phyloP scores from a whole-genome alignment of 495 filamentous ascomycete species.

The Chaetomium tenue region DNA sequence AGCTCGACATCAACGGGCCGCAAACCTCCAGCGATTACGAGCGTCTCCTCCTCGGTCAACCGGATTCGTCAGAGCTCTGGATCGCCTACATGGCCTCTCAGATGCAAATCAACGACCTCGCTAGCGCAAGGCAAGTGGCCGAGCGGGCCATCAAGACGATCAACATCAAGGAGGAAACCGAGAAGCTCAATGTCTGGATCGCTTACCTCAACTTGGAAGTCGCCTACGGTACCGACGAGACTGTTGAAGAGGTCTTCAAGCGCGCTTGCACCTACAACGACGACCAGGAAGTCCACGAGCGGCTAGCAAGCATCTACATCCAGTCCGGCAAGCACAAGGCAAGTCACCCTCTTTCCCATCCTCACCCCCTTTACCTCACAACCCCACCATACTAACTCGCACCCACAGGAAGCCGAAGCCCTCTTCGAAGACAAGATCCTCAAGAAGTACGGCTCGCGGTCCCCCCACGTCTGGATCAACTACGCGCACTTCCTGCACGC shows the following conservation, averaged over 20 bases:
- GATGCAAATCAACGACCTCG: conserved; percentile 81
- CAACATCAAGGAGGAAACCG: conserved; percentile 77
- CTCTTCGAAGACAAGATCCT: conserved; percentile 74
- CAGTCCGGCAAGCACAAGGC: conserved; percentile 75
- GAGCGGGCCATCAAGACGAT: conserved; percentile 88
- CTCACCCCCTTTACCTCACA: not conserved
- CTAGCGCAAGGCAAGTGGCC: conserved; percentile 80
- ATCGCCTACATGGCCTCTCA: conserved; percentile 97
- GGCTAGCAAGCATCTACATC: conserved; percentile 89
- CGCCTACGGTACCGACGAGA: conserved; percentile 80
- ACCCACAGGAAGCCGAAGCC: conserved; percentile 74
- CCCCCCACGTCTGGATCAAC: conserved; percentile 82
- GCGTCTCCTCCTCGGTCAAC: conserved; percentile 85
- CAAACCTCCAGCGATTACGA: conserved; percentile 89
- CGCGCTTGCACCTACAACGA: conserved; percentile 94
- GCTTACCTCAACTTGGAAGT: conserved; percentile 93
- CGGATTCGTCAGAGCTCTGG: conserved; percentile 86
- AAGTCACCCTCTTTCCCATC: conserved; percentile 31
- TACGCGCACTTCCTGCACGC: conserved; percentile 90
- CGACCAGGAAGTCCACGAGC: conserved; percentile 82
- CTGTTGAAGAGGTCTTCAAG: conserved; percentile 84
- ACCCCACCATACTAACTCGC: conserved; percentile 39
- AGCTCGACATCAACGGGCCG: conserved; percentile 85
- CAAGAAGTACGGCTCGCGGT: conserved; percentile 80
- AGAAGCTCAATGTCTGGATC: conserved; percentile 93